These are phyloP conservation scores for Parasarocladium wereldwijsianum DNA, from an alignment of 2,329 filamentous ascomycete genomes.

Conservation along the genomic window DNA sequence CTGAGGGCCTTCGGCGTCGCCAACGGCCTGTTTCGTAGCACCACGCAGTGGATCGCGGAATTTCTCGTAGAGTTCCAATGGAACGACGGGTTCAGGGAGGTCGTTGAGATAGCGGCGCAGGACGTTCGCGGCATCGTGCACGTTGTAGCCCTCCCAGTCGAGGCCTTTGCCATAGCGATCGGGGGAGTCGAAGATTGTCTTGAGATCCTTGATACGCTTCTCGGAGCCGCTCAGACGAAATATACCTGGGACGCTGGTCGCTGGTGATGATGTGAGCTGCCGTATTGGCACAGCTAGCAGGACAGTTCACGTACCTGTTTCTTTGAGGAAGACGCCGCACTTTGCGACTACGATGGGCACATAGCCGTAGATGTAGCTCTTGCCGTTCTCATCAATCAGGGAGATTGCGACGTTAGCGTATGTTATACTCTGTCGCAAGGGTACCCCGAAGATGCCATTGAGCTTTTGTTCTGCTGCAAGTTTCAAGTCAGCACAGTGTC, in stretches of 20 bases:
- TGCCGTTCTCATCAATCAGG: conserved; percentile 77
- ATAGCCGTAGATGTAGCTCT: conserved; percentile 97
- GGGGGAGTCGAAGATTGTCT: conserved; percentile 82
- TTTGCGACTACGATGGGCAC: conserved; percentile 98
- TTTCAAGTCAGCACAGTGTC: conserved; percentile 1
- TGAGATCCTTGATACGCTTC: conserved; percentile 95
- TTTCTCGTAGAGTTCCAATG: conserved; percentile 78
- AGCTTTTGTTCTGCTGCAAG: conserved; percentile 5
- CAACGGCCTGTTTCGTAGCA: conserved; percentile 57
- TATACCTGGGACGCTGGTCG: conserved; percentile 88
- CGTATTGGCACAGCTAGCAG: background rate
- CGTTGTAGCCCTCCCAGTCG: conserved; percentile 94
- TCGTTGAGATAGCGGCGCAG: conserved; percentile 91
- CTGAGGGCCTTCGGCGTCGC: conserved; percentile 53
- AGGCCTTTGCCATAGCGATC: conserved; percentile 93
- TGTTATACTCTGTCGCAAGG: conserved; percentile 83
- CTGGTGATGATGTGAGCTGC: conserved; percentile 31
- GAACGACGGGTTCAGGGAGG: conserved; percentile 90
- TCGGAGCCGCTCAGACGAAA: conserved; percentile 93
- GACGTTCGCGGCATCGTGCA: conserved; percentile 96
- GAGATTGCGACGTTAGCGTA: conserved; percentile 98
- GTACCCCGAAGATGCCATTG: conserved; percentile 87
- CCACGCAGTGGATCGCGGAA: conserved; percentile 73
- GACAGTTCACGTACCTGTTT: conserved; percentile 59
- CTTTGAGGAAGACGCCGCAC: conserved; percentile 92